Base-by-base conservation (phyloP, 23 red algal species). In the Gracilaria gracilis region DNA sequence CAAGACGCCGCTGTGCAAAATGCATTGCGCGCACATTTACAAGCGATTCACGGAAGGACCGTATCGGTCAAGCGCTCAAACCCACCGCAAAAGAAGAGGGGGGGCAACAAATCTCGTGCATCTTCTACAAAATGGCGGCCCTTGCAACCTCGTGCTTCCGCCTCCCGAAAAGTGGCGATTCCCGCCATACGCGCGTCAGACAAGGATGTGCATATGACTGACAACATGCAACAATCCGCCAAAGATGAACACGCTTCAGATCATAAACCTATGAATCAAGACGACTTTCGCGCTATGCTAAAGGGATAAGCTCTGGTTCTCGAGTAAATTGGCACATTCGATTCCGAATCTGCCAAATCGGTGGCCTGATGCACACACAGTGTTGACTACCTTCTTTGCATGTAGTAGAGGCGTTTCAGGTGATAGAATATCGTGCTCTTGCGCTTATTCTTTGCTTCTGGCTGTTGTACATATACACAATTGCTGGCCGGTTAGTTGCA, bases 391-490 rank as follows among this genome's bases (percentile, higher is more conserved):
- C 95, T 83, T 72, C 89, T 75, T 87, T 88, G 87, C 95, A 93
- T 85, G 81, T 96, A 93, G 57, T 96, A 96, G 20, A 96, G 51
- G 15, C 95, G 95, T 67, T 96, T 96, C 15, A 96, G 85, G 51
- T 96, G 95, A 61, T 93, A 96, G 54, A 96, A 92, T 29, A 93
- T 37, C 15, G 88, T 96, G 61, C 87, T 92, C 89, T 96, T 96
- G 28, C 64, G 94, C 67, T 87, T 93, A 47, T 65, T 80, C 32
- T 82, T 75, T 71, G 62, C 57, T 19, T 64, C 76, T 12, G 39
- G 38, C 80, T 90, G 58, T 27, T 47, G 24, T 46, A 54, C 11
- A 37, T 32, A 33, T 36, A 13, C 27, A 15, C 64, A 69, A 37
- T 19, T 32, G 64, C 8, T 24, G 8, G 33, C 28, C 2, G 32